Conservation (phyloP, 345 rosid genomes). For the Citrus medica region DNA sequence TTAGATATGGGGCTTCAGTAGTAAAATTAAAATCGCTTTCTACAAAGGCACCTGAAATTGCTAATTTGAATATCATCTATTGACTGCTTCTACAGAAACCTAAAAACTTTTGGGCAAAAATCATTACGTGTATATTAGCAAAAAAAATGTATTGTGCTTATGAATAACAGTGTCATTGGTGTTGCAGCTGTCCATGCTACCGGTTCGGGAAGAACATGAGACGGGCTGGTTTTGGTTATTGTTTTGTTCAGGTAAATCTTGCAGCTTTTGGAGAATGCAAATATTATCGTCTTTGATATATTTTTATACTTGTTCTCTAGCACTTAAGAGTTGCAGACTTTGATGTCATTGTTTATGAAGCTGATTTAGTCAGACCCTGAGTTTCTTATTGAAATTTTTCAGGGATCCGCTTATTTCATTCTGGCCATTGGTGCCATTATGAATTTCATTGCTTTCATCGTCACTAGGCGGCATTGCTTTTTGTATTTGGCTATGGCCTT, state of each 20-base stretch:
- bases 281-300: neutral
- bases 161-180: conserved; percentile 19
- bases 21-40: neutral
- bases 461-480: conserved; percentile 57
- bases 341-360: neutral
- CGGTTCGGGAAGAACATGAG: conserved; percentile 92
- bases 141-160: neutral
- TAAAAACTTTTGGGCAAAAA: neutral
- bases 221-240: conserved; percentile 76
- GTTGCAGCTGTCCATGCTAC: conserved; percentile 85
- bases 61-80: neutral
- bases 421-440: conserved; percentile 39
- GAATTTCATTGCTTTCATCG: conserved; percentile 53
- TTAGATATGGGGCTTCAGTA: neutral
- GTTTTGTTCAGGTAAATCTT: conserved; percentile 69
- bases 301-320: conserved; percentile 2
- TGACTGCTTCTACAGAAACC: neutral
- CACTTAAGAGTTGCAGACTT: neutral
- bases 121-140: neutral
- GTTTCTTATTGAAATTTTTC: conserved; percentile 25
- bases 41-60: neutral
- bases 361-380: neutral
- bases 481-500: conserved; percentile 64
- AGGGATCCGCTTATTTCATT: conserved; percentile 63
- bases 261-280: neutral